phyloP scores from a whole-genome alignment of 495 filamentous ascomycete species.

The Glonium stellatum region DNA sequence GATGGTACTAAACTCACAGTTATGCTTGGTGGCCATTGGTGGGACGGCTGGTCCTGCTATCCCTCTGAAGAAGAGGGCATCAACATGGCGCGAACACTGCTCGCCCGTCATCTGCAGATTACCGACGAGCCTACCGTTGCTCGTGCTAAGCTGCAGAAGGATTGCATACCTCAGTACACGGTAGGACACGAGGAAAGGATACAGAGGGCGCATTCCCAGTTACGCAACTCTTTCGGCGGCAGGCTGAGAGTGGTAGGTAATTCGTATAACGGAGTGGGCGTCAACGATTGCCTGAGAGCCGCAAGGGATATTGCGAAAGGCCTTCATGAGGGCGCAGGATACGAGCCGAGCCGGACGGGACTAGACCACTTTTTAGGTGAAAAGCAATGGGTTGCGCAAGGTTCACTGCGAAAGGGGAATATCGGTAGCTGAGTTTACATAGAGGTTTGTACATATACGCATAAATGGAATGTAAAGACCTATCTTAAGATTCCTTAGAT shows the following conservation, averaged over 20 bases:
- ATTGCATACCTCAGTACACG: conserved; percentile 85
- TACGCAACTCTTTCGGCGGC: conserved; percentile 52
- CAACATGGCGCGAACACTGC: conserved; percentile 57
- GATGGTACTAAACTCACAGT: conserved; percentile 83
- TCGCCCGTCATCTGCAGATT: conserved; percentile 70
- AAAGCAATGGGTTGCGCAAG: not conserved
- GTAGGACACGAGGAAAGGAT: conserved; percentile 68
- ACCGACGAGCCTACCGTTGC: conserved; percentile 48
- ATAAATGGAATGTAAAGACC: no score
- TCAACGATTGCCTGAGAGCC: conserved; percentile 58
- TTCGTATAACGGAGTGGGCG: conserved; percentile 60
- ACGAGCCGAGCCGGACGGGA: not conserved
- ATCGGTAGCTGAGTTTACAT: not conserved
- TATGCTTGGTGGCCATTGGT: conserved; percentile 93
- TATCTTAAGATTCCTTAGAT: no score
- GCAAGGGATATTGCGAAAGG: conserved; percentile 40
- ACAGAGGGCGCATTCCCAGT: conserved; percentile 46
- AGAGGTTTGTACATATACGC: not conserved
- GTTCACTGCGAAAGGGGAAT: not conserved
- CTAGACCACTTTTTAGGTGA: not conserved
- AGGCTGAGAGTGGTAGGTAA: conserved; percentile 69
- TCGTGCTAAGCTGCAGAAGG: conserved; percentile 55
- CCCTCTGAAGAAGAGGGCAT: conserved; percentile 58
- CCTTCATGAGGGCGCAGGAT: not conserved
- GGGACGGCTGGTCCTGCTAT: conserved; percentile 57